Evolutionary conservation across 441 rosid genomes (phyloP).

Genomic region (Pelargonium cotyledonis): DNA sequence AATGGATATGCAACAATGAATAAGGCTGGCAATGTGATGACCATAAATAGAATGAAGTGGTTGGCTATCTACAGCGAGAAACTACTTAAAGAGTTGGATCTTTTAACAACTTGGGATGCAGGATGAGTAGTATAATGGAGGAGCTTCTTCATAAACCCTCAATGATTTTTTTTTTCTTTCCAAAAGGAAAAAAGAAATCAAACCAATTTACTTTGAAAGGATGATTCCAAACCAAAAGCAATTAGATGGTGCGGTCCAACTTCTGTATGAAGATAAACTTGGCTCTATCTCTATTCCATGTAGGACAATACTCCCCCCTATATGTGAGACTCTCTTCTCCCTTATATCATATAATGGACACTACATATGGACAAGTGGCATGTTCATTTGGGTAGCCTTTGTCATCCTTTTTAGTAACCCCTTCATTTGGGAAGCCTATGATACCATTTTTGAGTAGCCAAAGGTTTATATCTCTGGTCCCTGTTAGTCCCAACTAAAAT

Average conservation of each 20-base stretch:
- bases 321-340: background rate
- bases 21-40: too few relatives aligned
- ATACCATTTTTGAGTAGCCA: background rate
- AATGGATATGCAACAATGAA: too few relatives aligned
- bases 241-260: too few relatives aligned
- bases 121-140: background rate
- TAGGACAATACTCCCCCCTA: background rate
- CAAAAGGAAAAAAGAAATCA: background rate
- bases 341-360: conserved; percentile 1
- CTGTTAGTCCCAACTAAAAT: background rate
- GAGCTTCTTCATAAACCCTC: background rate
- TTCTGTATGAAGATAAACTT: too few relatives aligned
- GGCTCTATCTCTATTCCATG: too few relatives aligned
- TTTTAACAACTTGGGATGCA: background rate
- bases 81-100: background rate
- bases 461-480: background rate
- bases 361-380: background rate
- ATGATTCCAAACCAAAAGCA: background rate
- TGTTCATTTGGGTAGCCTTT: conserved; percentile 1
- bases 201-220: background rate
- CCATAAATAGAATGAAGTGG: too few relatives aligned
- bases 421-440: conserved; percentile 4
- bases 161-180: background rate
- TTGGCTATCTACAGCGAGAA: background rate
- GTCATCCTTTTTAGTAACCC: background rate